These are phyloP conservation scores for Megacollybia marginata DNA, from an alignment of 768 basidiomycete genomes.

Conservation along the genomic window DNA sequence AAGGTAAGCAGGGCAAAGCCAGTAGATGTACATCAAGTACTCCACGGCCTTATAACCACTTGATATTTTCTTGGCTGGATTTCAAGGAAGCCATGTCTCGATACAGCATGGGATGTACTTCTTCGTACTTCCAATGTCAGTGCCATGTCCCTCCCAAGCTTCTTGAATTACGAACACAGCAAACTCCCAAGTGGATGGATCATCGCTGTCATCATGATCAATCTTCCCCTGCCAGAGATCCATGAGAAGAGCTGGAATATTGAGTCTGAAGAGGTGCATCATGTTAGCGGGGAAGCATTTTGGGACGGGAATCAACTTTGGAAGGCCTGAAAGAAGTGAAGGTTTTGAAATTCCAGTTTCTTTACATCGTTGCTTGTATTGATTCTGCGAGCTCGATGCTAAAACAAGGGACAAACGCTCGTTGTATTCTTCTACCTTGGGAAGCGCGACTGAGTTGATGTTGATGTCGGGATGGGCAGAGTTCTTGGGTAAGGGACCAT, in stretches of 20 bases:
- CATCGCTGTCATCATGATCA: not conserved
- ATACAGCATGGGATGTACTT: slow-evolving; percentile 11
- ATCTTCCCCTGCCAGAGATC: slow-evolving; percentile 10
- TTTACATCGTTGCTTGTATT: not conserved
- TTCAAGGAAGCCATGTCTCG: slow-evolving; percentile 18
- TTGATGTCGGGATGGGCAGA: not conserved
- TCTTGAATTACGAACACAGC: slow-evolving; percentile 8
- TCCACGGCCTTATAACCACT: slow-evolving; percentile 13
- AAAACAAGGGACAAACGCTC: not conserved
- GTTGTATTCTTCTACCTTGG: not conserved
- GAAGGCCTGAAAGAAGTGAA: not conserved
- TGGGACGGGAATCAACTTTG: slow-evolving; percentile 1
- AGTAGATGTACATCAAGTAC: slow-evolving; percentile 6
- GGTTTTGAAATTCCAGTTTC: not conserved
- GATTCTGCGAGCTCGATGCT: not conserved
- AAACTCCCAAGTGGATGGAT: slow-evolving; percentile 20
- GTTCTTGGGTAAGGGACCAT: not conserved
- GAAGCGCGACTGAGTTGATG: not conserved
- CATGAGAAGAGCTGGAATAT: slow-evolving; percentile 6
- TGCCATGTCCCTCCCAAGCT: slow-evolving; percentile 11
- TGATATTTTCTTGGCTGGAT: slow-evolving; percentile 22
- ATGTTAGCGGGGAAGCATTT: not conserved
- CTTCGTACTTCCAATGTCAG: slow-evolving; percentile 1
- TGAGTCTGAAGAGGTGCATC: slow-evolving; percentile 8
- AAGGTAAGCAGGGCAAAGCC: slow-evolving; percentile 8